Evolutionary conservation across 1,284 basidiomycete species (phyloP).

Genomic region (Trichosporon faecale): DNA sequence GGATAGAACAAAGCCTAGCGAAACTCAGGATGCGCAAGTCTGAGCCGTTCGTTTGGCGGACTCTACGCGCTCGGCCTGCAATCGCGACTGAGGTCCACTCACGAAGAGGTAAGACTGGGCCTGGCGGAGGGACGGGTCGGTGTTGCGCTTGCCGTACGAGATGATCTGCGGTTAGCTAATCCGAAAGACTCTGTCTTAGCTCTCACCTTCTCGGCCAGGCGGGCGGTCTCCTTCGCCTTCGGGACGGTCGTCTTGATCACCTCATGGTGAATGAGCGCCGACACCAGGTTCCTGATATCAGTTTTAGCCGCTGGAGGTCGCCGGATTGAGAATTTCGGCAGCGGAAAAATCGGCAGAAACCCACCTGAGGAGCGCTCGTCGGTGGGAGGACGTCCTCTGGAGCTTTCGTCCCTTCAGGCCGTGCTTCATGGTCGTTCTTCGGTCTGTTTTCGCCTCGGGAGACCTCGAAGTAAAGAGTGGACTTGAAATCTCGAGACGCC

Average conservation of each 20-base stretch:
- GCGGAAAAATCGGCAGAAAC: constrained; percentile 18
- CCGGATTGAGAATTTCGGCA: too few species aligned
- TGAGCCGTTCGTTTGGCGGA: not conserved
- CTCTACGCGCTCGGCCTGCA: not conserved
- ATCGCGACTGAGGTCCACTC: constrained; percentile 13
- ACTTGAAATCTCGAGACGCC: constrained; percentile 10
- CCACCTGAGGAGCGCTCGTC: constrained; percentile 81
- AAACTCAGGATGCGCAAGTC: not conserved
- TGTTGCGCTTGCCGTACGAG: constrained; percentile 78
- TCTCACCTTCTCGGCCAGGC: constrained; percentile 85
- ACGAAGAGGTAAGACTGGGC: constrained; percentile 72
- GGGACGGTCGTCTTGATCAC: constrained; percentile 94
- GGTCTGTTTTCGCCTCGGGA: constrained; percentile 9
- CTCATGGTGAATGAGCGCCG: constrained; percentile 91
- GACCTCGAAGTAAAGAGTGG: constrained; percentile 9
- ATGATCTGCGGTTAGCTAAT: constrained; percentile 63
- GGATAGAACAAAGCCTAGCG: not conserved
- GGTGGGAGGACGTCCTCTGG: constrained; percentile 78
- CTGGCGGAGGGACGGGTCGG: constrained; percentile 61
- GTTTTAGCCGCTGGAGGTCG: not conserved
- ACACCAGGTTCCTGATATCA: constrained; percentile 77
- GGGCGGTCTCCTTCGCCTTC: constrained; percentile 88
- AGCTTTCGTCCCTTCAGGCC: constrained; percentile 83
- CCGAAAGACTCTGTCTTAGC: not conserved
- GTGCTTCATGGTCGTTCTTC: constrained; percentile 70